Conservation (phyloP, 176 grass and related monocot genomes). For the Panicum miliaceum region DNA sequence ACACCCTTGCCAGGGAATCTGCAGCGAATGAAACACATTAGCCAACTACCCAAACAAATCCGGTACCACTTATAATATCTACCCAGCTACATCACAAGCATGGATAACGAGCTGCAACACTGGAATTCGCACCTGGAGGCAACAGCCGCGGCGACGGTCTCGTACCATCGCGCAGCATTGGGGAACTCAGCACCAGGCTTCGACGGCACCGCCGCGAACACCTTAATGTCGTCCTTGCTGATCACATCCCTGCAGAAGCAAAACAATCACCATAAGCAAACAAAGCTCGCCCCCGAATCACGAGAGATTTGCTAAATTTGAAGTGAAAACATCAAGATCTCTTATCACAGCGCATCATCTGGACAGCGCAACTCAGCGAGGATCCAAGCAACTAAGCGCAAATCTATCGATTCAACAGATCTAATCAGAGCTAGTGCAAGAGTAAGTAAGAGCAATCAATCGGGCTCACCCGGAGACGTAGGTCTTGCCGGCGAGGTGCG, state of each 20-base stretch:
- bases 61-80: too few relatives aligned
- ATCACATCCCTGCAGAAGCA: constrained; percentile 56
- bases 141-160: constrained; percentile 53
- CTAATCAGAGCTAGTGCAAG: not conserved
- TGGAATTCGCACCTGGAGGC: constrained; percentile 60
- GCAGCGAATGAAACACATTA: not conserved
- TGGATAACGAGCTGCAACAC: not conserved
- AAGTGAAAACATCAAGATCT: not conserved
- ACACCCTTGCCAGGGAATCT: constrained; percentile 79
- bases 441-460: not conserved
- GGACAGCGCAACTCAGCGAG: not conserved
- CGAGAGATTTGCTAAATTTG: constrained; percentile 20
- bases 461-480: constrained; percentile 73
- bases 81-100: not conserved
- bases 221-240: constrained; percentile 84
- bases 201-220: constrained; percentile 64
- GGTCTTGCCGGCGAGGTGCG: constrained; percentile 71
- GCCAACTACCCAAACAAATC: not conserved
- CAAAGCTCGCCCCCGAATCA: not conserved
- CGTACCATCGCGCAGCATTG: constrained; percentile 77
- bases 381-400: not conserved
- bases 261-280: constrained; percentile 10
- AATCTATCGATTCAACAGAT: not conserved
- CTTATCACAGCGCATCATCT: not conserved
- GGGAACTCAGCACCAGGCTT: constrained; percentile 71